Base-by-base conservation (phyloP, 2,329 filamentous ascomycete species). In the Dichotomopilus funicola region DNA sequence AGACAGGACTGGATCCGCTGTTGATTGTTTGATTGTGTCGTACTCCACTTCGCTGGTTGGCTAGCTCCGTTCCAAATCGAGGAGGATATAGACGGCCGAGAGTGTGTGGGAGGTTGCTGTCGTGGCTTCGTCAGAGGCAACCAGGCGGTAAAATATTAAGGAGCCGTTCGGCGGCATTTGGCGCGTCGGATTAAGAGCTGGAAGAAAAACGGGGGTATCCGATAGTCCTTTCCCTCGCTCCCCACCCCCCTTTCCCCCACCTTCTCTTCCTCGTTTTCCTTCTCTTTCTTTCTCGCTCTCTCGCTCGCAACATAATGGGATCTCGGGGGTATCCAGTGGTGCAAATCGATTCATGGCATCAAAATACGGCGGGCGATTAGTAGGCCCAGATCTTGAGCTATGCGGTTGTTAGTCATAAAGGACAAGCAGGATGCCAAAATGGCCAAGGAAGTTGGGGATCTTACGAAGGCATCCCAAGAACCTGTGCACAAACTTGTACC, bases 401-500 rank as follows among this genome's bases (percentile, higher is more conserved):
- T 42, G 49, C 46, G 49, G 52, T 55, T 57, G 68, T 75, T 62
- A 61, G 60, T 27, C 19, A 27, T 27, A 27, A 27, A 27, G 19
- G 19, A 27, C 27, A 48, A 48, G 37, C 50, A 41, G 40, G 19
- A 34, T 19, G 9, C 40, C 5, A 12, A 41, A 2, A 36, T 37
- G 36, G 5, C 36, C 1, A 6, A 11, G 12, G 35, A 3, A 48
- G 12, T 27, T 27, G n/a, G 9, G 37, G 38, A 54, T 81, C 90
- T 77, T 82, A 97, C 94, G 80, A 96, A 82, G 68, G 94, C 96
- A 77, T 99, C 94, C 94, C 94, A 99, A 65, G 94, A 99, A 73
- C 94, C 94, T 69, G 94, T 99, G 83, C 94, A 97, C 77, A 99
- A 80, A 78, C 92, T 97, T 78, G 97, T 96, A 61, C 92, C 94